phyloP scores from a whole-genome alignment of 1,284 basidiomycete species.

The Coniferiporia sulphurascens region DNA sequence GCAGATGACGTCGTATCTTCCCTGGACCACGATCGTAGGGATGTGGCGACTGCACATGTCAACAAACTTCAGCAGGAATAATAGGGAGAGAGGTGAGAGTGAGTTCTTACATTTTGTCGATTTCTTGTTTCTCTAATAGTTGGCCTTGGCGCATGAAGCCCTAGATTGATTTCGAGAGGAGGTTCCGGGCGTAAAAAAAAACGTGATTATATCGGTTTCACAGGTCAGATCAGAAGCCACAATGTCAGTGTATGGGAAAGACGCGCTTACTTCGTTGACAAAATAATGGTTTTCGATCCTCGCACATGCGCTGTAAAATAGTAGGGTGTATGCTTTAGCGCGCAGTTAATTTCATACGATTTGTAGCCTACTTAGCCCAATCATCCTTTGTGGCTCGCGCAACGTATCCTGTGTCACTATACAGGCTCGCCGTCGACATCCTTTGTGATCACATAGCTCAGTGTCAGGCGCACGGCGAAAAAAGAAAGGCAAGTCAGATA shows the following conservation, averaged over 20 bases:
- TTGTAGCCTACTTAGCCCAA: conserved; percentile 61
- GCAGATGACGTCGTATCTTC: conserved; percentile 78
- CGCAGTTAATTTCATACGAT: conserved; percentile 8
- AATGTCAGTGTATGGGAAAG: no score
- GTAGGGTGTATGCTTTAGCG: no score
- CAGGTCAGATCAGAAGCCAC: no score
- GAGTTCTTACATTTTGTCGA: conserved; percentile 79
- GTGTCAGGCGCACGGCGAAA: no score
- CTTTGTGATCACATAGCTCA: conserved; percentile 31
- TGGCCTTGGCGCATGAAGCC: conserved; percentile 92
- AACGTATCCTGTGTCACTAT: conserved; percentile 65
- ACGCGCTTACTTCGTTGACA: conserved; percentile 57
- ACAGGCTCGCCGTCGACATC: conserved; percentile 76
- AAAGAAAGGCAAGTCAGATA: no score
- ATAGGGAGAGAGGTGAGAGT: conserved; percentile 6
- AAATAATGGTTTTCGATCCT: conserved; percentile 94
- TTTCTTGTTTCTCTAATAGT: conserved; percentile 75
- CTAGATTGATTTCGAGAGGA: conserved; percentile 26
- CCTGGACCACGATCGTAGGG: conserved; percentile 82
- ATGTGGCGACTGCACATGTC: conserved; percentile 64
- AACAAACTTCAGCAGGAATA: conserved; percentile 20
- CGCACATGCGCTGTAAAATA: conserved; percentile 71
- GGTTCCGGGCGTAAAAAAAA: no score
- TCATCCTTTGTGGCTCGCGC: conserved; percentile 68
- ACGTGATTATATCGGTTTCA: no score